Conservation (phyloP, 2,329 filamentous ascomycete genomes). For the Incumbomyces lentus region DNA sequence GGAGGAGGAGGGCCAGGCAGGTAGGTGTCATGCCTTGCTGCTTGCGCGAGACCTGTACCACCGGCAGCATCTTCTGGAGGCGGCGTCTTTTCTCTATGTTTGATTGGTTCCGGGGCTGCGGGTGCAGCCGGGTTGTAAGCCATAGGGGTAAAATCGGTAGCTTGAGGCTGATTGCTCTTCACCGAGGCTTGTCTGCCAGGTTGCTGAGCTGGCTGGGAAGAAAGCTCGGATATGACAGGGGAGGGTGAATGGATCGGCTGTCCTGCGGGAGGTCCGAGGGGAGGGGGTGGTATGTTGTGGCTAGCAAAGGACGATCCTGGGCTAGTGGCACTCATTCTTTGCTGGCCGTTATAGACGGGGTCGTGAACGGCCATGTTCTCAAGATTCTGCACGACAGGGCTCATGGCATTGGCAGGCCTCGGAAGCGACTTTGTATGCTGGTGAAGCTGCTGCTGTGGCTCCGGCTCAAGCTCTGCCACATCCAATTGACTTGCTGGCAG, state of each 20-base stretch:
- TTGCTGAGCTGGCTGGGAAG: constrained; percentile 1
- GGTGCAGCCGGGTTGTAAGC: constrained; percentile 59
- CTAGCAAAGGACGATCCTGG: constrained; percentile 23
- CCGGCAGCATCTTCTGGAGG: constrained; percentile 47
- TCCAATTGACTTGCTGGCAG: constrained; percentile 35
- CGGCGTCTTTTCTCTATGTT: constrained; percentile 56
- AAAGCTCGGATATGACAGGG: constrained; percentile 9
- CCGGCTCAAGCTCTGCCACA: constrained; percentile 34
- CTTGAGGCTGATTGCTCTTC: constrained; percentile 7
- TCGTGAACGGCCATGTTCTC: constrained; percentile 52
- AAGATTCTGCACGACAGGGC: constrained; percentile 52
- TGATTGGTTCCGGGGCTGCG: constrained; percentile 54
- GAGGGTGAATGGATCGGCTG: constrained; percentile 9
- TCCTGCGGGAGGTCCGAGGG: not conserved
- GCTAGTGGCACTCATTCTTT: constrained; percentile 19
- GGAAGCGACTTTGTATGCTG: constrained; percentile 23
- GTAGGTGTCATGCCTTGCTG: constrained; percentile 31
- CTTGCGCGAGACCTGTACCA: constrained; percentile 36
- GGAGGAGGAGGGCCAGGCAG: too few relatives aligned
- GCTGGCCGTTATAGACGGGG: constrained; percentile 36
- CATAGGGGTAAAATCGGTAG: constrained; percentile 35
- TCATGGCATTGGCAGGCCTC: constrained; percentile 28
- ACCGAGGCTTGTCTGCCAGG: constrained; percentile 6
- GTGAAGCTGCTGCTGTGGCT: constrained; percentile 21
- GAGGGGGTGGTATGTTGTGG: constrained; percentile 13